Evolutionary conservation across 345 rosid genomes (phyloP).

Genomic region (Microcos paniculata): DNA sequence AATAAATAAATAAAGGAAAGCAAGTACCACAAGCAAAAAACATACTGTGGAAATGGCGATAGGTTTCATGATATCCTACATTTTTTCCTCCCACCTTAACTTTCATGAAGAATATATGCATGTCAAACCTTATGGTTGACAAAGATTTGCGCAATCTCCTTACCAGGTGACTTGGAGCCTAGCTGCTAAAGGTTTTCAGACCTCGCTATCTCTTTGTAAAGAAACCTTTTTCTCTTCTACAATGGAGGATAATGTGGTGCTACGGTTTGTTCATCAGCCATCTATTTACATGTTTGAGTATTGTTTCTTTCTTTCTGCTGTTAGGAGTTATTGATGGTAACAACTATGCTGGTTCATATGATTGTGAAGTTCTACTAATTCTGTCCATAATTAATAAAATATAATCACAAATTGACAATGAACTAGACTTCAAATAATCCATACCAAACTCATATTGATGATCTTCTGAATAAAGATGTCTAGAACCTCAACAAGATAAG

Average conservation of each 20-base stretch:
- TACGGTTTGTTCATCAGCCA: slow-evolving; percentile 43
- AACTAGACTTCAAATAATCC: background rate
- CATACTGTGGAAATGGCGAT: background rate
- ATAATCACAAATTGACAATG: background rate
- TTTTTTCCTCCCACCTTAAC: background rate
- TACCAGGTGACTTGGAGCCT: slow-evolving; percentile 83
- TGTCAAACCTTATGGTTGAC: background rate
- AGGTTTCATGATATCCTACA: background rate
- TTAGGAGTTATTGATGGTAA: slow-evolving; percentile 11
- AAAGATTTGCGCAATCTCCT: slow-evolving; percentile 7
- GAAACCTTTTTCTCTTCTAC: slow-evolving; percentile 77
- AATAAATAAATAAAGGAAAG: background rate
- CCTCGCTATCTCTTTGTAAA: slow-evolving; percentile 74
- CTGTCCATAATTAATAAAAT: background rate
- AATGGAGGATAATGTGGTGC: slow-evolving; percentile 79
- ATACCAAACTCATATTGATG: background rate
- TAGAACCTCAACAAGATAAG: background rate
- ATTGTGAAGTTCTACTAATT: background rate
- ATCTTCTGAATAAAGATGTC: background rate
- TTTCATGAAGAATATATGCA: background rate
- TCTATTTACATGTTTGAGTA: slow-evolving; percentile 1
- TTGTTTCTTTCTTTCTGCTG: slow-evolving; percentile 12
- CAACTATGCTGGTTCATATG: background rate
- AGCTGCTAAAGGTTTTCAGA: slow-evolving; percentile 88
- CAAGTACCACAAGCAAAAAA: background rate